Percentiles rank a stretch among this genome's conserved stretches.
These are phyloP conservation scores for Helotiales sp. DNA, from an alignment of 2,329 filamentous ascomycete species.

Conservation along the genomic window DNA sequence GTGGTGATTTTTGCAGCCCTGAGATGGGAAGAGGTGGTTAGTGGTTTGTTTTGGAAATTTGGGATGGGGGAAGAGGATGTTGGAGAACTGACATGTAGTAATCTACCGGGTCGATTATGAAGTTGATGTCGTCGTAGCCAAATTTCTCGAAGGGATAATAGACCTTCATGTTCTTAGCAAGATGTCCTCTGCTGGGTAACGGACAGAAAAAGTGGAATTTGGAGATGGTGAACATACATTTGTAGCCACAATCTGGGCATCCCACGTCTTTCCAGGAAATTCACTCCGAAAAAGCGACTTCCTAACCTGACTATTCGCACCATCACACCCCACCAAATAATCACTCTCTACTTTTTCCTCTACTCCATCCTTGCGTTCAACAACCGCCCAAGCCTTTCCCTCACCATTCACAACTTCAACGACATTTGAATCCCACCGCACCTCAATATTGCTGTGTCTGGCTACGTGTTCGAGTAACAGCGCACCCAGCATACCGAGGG, in stretches of 20 bases:
- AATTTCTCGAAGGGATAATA: conserved; percentile 65
- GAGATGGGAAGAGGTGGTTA: background rate
- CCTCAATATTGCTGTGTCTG: conserved; percentile 42
- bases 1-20: conserved; percentile 59
- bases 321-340: conserved; percentile 63
- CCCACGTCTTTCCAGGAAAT: conserved; percentile 64
- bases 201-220: no score
- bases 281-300: conserved; percentile 57
- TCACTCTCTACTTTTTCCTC: conserved; percentile 49
- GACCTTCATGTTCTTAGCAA: conserved; percentile 48
- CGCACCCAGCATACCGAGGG: conserved; percentile 49
- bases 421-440: conserved; percentile 55
- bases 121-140: conserved; percentile 61
- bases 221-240: conserved; percentile 51
- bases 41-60: background rate
- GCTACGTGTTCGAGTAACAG: conserved; percentile 49
- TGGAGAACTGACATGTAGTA: conserved; percentile 55
- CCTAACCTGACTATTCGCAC: conserved; percentile 55
- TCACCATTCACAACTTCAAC: conserved; percentile 53
- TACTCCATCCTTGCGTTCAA: conserved; percentile 46
- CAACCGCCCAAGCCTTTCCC: conserved; percentile 51
- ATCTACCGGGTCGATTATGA: conserved; percentile 65
- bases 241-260: conserved; percentile 65
- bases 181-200: no score
- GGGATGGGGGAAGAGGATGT: background rate